A percentile compares a stretch with the other conserved stretches of the same genome.
Evolutionary conservation across 1,284 basidiomycete species (phyloP).

Genomic region (Microbotryum saponariae): DNA sequence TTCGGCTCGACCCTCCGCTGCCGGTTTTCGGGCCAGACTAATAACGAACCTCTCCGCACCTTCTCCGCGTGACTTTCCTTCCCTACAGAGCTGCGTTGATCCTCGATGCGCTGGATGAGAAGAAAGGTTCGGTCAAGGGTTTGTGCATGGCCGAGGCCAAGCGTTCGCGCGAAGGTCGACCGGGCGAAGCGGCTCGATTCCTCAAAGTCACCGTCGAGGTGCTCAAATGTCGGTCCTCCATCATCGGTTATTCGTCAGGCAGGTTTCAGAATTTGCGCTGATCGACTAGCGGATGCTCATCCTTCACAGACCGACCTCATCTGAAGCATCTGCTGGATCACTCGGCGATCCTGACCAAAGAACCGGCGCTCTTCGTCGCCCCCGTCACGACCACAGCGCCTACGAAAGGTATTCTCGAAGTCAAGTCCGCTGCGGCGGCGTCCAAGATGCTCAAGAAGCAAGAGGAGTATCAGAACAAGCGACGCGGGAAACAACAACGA

Average conservation of each 20-base stretch:
- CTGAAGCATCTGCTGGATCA: conserved; percentile 23
- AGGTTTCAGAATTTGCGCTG: too few relatives aligned
- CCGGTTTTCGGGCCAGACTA: background rate
- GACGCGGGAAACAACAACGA: conserved; percentile 9
- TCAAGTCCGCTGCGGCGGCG: conserved; percentile 14
- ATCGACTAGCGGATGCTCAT: too few relatives aligned
- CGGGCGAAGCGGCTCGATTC: conserved; percentile 54
- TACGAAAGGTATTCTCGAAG: conserved; percentile 13
- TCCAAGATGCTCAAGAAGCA: conserved; percentile 20
- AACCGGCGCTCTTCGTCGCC: conserved; percentile 30
- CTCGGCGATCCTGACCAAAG: conserved; percentile 24
- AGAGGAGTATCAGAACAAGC: background rate
- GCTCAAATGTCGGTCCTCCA: conserved; percentile 65
- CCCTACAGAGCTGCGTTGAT: conserved; percentile 51
- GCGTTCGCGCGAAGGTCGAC: conserved; percentile 48
- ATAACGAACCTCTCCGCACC: background rate
- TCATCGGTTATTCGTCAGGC: background rate
- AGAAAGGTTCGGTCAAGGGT: conserved; percentile 77
- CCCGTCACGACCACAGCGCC: conserved; percentile 16
- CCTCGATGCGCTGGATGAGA: conserved; percentile 73
- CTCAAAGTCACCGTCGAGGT: conserved; percentile 66
- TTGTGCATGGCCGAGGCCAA: conserved; percentile 58
- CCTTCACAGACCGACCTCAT: conserved; percentile 28
- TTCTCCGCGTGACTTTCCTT: too few relatives aligned
- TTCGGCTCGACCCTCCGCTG: background rate